Evolutionary conservation across 176 grass and related monocot species (phyloP), one percentile per base, ranked within the genome.

Genomic region (Alloteropsis semialata): DNA sequence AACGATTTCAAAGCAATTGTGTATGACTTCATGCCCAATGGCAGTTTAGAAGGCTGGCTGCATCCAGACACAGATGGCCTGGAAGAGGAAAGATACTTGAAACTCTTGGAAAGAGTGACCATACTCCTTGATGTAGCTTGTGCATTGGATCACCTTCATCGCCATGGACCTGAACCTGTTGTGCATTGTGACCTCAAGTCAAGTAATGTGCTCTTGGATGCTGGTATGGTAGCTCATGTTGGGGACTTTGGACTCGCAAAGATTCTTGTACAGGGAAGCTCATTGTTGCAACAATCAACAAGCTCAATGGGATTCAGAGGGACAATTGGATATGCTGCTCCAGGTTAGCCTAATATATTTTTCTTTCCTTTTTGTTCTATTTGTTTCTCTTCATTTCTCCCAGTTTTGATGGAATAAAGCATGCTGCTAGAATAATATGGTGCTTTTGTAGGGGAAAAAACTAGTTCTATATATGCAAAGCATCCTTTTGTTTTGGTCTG

Each of bases 1-100:
- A 76, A 83, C 54, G 67, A 88, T 11, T 84, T 88, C 72, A 88
- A 82, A 70, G 72, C 80, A 61, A 21, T 84, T 36, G 86, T 88
- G 19, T 77, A 33, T 27, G 79, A 88, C 0, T 46, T 59, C 36
- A 76, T 76, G 70, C 58, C 28, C 16, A 87, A 81, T 81, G 65
- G 78, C 6, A 63, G 60, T 36, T 39, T 88, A 39, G 59, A 84
- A 27, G 86, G 59, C 5, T 88, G 80, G 86, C 42, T 88, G 0
- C 80, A 77, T 63, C 34, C 49, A 34, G 56, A 77, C 15, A 11
- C 42, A 18, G 11, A 41, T 27, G 46, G 55, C 0, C 32, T 18
- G 16, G 25, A 19, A 37, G 61, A 79, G 30, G 46, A 43, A 0
- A 49, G 3, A n/a, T 17, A 51, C 56, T 69, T 84, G 4, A 29